These are phyloP conservation scores for Calendula officinalis DNA, from an alignment of 129 eudicot species.

Conservation along the genomic window DNA sequence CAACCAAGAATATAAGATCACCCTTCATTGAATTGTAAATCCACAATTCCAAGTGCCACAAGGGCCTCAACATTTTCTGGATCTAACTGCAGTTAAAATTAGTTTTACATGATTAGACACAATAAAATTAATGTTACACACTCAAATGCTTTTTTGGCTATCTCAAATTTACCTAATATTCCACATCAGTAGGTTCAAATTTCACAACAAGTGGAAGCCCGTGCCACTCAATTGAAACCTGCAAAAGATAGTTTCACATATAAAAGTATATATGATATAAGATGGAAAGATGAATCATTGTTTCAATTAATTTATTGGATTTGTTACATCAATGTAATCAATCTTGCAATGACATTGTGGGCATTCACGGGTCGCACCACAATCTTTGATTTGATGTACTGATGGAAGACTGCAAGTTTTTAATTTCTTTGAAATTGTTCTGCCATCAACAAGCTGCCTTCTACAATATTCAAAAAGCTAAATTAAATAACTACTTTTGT, in stretches of 20 bases:
- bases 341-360: slow-evolving; percentile 64
- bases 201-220: slow-evolving; percentile 81
- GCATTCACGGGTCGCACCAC: slow-evolving; percentile 63
- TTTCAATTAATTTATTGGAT: slow-evolving; percentile 1
- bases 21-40: too few relatives aligned
- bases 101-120: too few relatives aligned
- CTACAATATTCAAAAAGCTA: slow-evolving; percentile 38
- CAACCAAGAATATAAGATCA: too few relatives aligned
- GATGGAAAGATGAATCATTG: slow-evolving; percentile 8
- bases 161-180: too few relatives aligned
- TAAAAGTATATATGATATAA: background rate
- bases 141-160: too few relatives aligned
- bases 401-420: slow-evolving; percentile 48
- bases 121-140: too few relatives aligned
- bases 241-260: slow-evolving; percentile 18
- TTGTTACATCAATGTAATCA: slow-evolving; percentile 73
- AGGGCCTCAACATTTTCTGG: too few relatives aligned
- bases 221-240: slow-evolving; percentile 76
- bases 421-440: slow-evolving; percentile 64
- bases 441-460: slow-evolving; percentile 67
- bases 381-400: slow-evolving; percentile 55
- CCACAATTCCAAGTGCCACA: too few relatives aligned
- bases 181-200: slow-evolving; percentile 77
- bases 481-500: too few relatives aligned
- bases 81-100: too few relatives aligned